Percentiles rank a stretch among this genome's conserved stretches.
phyloP scores from a whole-genome alignment of 257 asterid genomes.

The Coffea eugenioides region DNA sequence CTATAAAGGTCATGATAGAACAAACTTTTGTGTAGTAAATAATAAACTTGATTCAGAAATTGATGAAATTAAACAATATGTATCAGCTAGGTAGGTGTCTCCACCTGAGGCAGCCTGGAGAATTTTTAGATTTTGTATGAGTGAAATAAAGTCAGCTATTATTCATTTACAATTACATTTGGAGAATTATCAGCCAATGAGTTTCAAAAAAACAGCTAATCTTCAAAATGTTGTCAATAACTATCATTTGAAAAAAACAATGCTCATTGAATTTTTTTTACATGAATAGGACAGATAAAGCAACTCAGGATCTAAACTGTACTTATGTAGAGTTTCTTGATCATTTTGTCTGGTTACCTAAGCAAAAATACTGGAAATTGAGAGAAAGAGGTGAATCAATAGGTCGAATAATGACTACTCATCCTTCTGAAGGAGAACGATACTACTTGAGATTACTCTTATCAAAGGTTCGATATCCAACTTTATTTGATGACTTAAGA shows the following conservation, averaged over 20 bases:
- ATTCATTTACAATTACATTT: too few relatives aligned
- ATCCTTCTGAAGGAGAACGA: not conserved
- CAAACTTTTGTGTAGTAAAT: too few relatives aligned
- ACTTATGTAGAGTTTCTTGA: not conserved
- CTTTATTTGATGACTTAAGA: not conserved
- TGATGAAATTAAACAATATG: too few relatives aligned
- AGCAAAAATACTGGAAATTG: not conserved
- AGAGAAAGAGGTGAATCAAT: not conserved
- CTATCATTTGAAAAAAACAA: not conserved
- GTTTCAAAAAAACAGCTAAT: not conserved
- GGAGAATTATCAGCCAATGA: not conserved
- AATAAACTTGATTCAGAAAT: too few relatives aligned
- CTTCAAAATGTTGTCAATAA: not conserved
- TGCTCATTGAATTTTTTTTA: conserved; percentile 2
- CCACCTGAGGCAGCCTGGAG: too few relatives aligned
- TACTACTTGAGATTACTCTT: not conserved
- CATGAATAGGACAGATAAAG: not conserved
- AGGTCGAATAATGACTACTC: not conserved
- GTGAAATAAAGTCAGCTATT: too few relatives aligned
- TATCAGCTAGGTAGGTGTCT: too few relatives aligned
- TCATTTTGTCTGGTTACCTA: not conserved
- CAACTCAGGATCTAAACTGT: not conserved
- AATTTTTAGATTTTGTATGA: too few relatives aligned
- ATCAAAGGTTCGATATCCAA: not conserved
- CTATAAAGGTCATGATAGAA: too few relatives aligned